Percentiles rank a stretch among this genome's conserved stretches.
Conservation (phyloP, 2,329 filamentous ascomycete genomes). For the Dactylellina drechsleri region DNA sequence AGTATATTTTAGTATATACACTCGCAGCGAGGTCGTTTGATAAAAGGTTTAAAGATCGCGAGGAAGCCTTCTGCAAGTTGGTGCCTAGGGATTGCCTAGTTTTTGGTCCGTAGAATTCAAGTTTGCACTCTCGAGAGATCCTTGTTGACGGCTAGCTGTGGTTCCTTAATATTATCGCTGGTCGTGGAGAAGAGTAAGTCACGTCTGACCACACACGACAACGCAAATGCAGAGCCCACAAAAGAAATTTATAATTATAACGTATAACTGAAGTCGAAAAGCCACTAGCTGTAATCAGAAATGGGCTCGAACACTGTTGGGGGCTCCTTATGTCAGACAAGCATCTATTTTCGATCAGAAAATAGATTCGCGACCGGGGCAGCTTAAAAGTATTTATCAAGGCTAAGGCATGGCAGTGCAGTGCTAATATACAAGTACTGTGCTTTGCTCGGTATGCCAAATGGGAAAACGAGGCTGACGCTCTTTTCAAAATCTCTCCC, state of each 20-base stretch:
- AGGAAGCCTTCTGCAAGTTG: conserved; percentile 47
- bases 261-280: conserved; percentile 31
- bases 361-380: conserved; percentile 28
- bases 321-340: conserved; percentile 49
- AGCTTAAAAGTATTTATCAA: conserved; percentile 42
- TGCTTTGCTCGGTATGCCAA: conserved; percentile 26
- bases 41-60: conserved; percentile 26
- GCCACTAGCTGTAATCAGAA: conserved; percentile 49
- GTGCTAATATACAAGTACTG: conserved; percentile 30
- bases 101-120: conserved; percentile 41
- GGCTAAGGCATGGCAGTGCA: conserved; percentile 25
- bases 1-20: not conserved
- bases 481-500: conserved; percentile 9
- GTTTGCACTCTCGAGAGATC: conserved; percentile 33
- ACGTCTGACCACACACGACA: conserved; percentile 51
- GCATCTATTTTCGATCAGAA: conserved; percentile 40
- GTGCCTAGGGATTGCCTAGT: conserved; percentile 50
- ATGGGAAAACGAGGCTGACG: conserved; percentile 50
- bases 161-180: conserved; percentile 27
- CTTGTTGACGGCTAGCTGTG: conserved; percentile 37
- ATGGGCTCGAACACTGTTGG: conserved; percentile 40
- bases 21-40: conserved; percentile 7
- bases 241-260: conserved; percentile 22
- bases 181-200: conserved; percentile 2
- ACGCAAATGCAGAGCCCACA: conserved; percentile 30